Evolutionary conservation across 371 early-diverging fungal species (phyloP).

Genomic region (Batkoa obscura): DNA sequence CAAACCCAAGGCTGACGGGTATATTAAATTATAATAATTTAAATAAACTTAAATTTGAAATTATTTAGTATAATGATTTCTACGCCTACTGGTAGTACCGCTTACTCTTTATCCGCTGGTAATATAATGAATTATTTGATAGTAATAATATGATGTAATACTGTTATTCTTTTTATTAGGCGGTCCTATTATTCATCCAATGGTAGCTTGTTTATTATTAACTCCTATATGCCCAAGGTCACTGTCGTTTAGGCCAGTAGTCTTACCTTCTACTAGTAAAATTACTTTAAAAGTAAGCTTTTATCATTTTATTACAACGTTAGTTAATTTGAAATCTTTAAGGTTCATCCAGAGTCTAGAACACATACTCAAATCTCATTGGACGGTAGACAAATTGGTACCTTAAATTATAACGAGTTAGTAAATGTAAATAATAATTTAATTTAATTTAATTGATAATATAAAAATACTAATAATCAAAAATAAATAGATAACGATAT

Average conservation of each 20-base stretch:
- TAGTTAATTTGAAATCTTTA: neutral
- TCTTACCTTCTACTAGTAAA: conserved; percentile 59
- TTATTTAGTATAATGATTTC: conserved; percentile 46
- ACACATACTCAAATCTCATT: conserved; percentile 22
- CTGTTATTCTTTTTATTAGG: conserved; percentile 16
- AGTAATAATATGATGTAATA: neutral
- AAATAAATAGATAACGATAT: conserved; percentile 29
- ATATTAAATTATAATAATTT: neutral
- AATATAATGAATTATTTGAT: neutral
- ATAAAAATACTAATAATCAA: neutral
- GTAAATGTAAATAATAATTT: conserved; percentile 20
- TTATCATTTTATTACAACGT: neutral
- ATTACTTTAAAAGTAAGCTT: conserved; percentile 33
- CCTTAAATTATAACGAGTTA: conserved; percentile 42
- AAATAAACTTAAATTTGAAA: neutral
- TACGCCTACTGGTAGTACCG: conserved; percentile 91
- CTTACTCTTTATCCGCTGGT: conserved; percentile 79
- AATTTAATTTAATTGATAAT: conserved; percentile 4
- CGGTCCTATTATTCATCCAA: conserved; percentile 88
- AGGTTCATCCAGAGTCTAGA: too few species aligned
- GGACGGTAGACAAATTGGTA: conserved; percentile 50
- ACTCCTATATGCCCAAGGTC: conserved; percentile 95
- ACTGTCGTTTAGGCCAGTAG: conserved; percentile 75
- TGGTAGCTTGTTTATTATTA: conserved; percentile 63
- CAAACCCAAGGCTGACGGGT: conserved; percentile 33